Evolutionary conservation across 768 basidiomycete species (phyloP).

Genomic region (Paxillus involutus): DNA sequence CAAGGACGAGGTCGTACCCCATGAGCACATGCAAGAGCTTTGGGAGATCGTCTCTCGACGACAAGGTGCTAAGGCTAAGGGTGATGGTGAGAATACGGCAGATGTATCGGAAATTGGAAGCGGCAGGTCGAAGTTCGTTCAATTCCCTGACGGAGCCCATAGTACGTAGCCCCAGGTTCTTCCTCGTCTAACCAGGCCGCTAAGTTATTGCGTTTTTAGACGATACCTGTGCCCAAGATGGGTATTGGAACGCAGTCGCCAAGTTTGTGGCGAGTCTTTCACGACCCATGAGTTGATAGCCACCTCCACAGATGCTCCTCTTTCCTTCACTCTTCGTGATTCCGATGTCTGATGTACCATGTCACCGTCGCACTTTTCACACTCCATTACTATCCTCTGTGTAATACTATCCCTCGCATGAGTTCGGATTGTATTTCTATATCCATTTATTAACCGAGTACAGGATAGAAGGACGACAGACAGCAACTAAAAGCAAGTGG

Average conservation of each 20-base stretch:
- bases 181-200: not conserved
- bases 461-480: constrained; percentile 1
- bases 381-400: not conserved
- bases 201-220: constrained; percentile 30
- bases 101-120: constrained; percentile 45
- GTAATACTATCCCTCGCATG: not conserved
- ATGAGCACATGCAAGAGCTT: constrained; percentile 57
- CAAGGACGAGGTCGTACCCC: constrained; percentile 54
- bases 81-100: constrained; percentile 27
- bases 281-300: not conserved
- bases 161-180: constrained; percentile 39
- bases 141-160: constrained; percentile 54
- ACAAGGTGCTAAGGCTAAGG: constrained; percentile 35
- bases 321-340: not conserved
- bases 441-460: not conserved
- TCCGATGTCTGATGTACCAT: not conserved
- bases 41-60: constrained; percentile 60
- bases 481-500: not conserved
- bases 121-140: constrained; percentile 55
- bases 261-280: constrained; percentile 42
- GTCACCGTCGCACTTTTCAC: not conserved
- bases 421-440: constrained; percentile 1
- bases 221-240: constrained; percentile 54
- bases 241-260: constrained; percentile 52
- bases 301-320: too few relatives aligned